Evolutionary conservation across 2,329 filamentous ascomycete species (phyloP).

Genomic region (Penicillium nordicum): DNA sequence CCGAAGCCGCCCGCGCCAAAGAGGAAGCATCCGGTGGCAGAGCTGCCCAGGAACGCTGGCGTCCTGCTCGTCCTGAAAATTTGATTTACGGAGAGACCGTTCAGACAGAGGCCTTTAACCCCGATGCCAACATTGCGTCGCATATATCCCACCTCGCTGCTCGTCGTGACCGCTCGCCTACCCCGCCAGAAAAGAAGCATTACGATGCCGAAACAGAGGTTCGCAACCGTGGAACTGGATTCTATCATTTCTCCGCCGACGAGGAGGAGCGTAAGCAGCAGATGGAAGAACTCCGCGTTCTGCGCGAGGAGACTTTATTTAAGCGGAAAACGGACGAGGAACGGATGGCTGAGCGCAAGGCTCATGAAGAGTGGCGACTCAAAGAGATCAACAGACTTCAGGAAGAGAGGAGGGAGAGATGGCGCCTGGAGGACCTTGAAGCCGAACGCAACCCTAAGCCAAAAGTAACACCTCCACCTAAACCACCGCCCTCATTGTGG

Average conservation of each 20-base stretch:
- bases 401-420: slow-evolving; percentile 37
- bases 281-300: slow-evolving; percentile 69
- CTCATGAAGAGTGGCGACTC: slow-evolving; percentile 54
- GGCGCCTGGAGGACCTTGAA: neutral
- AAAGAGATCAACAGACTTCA: slow-evolving; percentile 42
- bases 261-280: slow-evolving; percentile 64
- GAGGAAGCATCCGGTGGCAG: slow-evolving; percentile 22
- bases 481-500: neutral
- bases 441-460: neutral
- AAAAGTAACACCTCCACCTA: neutral
- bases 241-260: slow-evolving; percentile 83
- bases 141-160: slow-evolving; percentile 76
- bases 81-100: slow-evolving; percentile 84
- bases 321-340: slow-evolving; percentile 56
- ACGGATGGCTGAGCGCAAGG: slow-evolving; percentile 56
- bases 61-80: slow-evolving; percentile 57
- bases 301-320: slow-evolving; percentile 66
- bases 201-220: slow-evolving; percentile 85
- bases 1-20: slow-evolving; percentile 58
- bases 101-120: slow-evolving; percentile 78
- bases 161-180: slow-evolving; percentile 73
- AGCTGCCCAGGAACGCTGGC: slow-evolving; percentile 28
- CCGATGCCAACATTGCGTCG: slow-evolving; percentile 59
- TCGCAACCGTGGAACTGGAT: slow-evolving; percentile 81
- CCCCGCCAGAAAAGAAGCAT: slow-evolving; percentile 75